A percentile compares a stretch with the other conserved stretches of the same genome.
These are phyloP conservation scores for Fusarium citri DNA, from an alignment of 2,329 filamentous ascomycete species.

Conservation along the genomic window DNA sequence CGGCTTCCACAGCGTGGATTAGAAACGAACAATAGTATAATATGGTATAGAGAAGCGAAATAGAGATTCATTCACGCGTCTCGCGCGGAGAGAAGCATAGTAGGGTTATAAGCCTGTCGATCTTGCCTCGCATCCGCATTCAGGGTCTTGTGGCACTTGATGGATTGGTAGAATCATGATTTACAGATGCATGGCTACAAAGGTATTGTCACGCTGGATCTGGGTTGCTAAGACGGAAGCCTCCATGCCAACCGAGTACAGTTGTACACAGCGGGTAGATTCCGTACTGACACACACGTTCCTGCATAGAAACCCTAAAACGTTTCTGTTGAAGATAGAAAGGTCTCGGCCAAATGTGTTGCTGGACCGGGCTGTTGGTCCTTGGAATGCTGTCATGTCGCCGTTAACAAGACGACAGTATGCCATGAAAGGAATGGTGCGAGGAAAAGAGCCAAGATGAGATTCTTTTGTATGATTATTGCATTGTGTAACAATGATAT, in stretches of 20 bases:
- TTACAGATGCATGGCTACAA: background rate
- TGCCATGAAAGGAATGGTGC: background rate
- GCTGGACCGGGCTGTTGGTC: conserved; percentile 1
- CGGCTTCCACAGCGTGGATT: background rate
- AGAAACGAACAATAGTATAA: conserved; percentile 7
- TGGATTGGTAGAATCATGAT: background rate
- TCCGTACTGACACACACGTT: conserved; percentile 12
- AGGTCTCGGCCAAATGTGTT: background rate
- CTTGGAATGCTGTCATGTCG: conserved; percentile 26
- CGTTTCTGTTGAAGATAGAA: background rate
- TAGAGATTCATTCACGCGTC: background rate
- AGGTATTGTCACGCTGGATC: conserved; percentile 32
- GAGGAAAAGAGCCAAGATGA: background rate
- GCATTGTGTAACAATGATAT: too few species aligned
- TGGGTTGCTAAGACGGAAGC: conserved; percentile 36
- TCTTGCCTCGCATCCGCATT: conserved; percentile 20
- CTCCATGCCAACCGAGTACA: conserved; percentile 26
- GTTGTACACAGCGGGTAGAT: conserved; percentile 3
- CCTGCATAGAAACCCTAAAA: conserved; percentile 14
- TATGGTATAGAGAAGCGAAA: background rate
- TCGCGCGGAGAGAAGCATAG: background rate
- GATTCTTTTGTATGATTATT: background rate
- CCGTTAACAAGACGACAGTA: conserved; percentile 4
- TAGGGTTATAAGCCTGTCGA: conserved; percentile 27
- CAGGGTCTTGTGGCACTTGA: background rate